Evolutionary conservation across 75 land plant species (phyloP).

Genomic region (Selaginella moellendorffii): DNA sequence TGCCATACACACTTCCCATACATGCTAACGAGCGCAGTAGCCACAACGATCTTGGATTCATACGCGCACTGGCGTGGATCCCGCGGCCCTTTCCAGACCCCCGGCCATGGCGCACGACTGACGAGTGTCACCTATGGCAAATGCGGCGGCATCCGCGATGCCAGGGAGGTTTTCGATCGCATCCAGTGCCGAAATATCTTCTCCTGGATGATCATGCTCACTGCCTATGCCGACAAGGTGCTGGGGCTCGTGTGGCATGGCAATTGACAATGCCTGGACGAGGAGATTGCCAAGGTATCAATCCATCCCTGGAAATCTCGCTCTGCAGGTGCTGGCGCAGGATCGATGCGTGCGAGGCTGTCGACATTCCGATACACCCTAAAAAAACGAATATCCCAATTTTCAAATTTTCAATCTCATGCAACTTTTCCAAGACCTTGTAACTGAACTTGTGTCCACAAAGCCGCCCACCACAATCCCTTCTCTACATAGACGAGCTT

Average conservation of each 20-base stretch:
- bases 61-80: constrained; percentile 24
- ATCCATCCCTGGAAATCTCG: constrained; percentile 8
- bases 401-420: no score
- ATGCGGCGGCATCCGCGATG: constrained; percentile 9
- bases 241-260: constrained; percentile 6
- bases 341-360: no score
- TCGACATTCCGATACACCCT: no score
- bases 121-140: constrained; percentile 27
- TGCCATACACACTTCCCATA: constrained; percentile 26
- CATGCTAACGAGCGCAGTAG: constrained; percentile 26
- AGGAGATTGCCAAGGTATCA: constrained; percentile 7
- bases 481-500: no score
- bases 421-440: no score
- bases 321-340: no score
- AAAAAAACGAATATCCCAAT: no score
- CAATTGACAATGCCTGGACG: neutral
- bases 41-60: constrained; percentile 23
- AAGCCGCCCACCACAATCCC: no score
- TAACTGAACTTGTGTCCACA: no score
- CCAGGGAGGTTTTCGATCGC: no score
- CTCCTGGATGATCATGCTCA: constrained; percentile 5
- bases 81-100: constrained; percentile 13
- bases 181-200: constrained; percentile 7
- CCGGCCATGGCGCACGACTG: constrained; percentile 19
- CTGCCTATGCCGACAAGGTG: neutral